phyloP scores from a whole-genome alignment of 1,284 basidiomycete species.

The Cerioporus squamosus region DNA sequence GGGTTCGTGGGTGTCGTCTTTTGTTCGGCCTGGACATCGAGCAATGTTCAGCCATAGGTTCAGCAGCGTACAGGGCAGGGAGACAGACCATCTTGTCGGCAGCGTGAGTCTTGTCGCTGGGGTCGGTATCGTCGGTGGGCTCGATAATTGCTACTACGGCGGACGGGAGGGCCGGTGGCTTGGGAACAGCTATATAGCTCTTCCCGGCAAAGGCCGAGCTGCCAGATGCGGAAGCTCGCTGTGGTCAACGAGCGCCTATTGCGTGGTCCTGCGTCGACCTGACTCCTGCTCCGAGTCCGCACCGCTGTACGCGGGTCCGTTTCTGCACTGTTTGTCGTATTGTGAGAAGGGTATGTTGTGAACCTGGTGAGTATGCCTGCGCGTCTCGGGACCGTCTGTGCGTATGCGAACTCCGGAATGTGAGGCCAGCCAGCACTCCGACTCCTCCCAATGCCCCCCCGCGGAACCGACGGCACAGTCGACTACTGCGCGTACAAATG shows the following conservation, averaged over 20 bases:
- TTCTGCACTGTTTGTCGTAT: too few relatives aligned
- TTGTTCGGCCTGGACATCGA: constrained; percentile 73
- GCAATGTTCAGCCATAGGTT: constrained; percentile 14
- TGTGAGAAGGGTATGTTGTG: too few relatives aligned
- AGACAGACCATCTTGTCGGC: constrained; percentile 29
- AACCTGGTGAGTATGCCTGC: too few relatives aligned
- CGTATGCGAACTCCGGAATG: too few relatives aligned
- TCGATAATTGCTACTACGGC: constrained; percentile 17
- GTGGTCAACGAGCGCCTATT: background rate
- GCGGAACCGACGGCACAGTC: too few relatives aligned
- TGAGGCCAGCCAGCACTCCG: too few relatives aligned
- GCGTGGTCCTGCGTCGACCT: too few relatives aligned
- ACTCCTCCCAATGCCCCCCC: too few relatives aligned
- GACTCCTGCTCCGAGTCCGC: too few relatives aligned
- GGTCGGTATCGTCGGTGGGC: constrained; percentile 25
- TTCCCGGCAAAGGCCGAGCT: constrained; percentile 8
- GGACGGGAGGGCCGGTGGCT: constrained; percentile 22
- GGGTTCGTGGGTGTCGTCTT: constrained; percentile 89
- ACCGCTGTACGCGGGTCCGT: too few relatives aligned
- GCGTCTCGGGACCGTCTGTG: too few relatives aligned
- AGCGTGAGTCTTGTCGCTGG: constrained; percentile 29
- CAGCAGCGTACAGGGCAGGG: background rate
- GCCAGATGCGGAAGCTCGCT: background rate
- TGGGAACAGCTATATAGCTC: constrained; percentile 30
- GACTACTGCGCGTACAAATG: too few relatives aligned